Percentiles rank a stretch among this genome's conserved stretches.
These are phyloP conservation scores for Inga laurina DNA, from an alignment of 306 rosid genomes.

Conservation along the genomic window DNA sequence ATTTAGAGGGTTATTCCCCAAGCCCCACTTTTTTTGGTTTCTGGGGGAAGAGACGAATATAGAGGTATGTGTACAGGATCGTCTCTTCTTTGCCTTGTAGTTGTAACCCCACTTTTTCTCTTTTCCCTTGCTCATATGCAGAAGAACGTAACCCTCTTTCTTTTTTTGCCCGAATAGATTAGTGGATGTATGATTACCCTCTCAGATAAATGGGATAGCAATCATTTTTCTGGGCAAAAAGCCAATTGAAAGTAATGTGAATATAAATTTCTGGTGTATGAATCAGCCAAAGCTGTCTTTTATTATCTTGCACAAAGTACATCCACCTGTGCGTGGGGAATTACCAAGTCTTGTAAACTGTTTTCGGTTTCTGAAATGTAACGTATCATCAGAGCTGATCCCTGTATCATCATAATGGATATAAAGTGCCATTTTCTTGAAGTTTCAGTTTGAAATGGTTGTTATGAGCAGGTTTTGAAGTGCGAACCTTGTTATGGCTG, in stretches of 20 bases:
- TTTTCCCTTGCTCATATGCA: conserved; percentile 41
- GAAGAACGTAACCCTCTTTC: conserved; percentile 43
- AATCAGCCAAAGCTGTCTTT: conserved; percentile 39
- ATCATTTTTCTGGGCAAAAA: conserved; percentile 74
- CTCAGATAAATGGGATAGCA: conserved; percentile 59
- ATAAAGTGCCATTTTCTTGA: conserved; percentile 2
- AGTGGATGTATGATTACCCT: conserved; percentile 77
- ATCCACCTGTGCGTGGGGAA: conserved; percentile 42
- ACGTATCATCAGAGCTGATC: conserved; percentile 28
- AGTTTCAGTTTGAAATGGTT: conserved; percentile 9
- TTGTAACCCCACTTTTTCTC: conserved; percentile 2
- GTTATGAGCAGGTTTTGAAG: background rate
- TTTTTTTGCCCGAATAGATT: conserved; percentile 56
- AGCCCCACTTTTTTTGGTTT: conserved; percentile 9
- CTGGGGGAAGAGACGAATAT: conserved; percentile 72
- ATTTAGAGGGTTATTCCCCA: conserved; percentile 44
- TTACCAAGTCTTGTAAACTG: conserved; percentile 37
- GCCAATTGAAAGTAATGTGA: conserved; percentile 82
- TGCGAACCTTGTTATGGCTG: background rate
- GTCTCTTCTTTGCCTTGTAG: conserved; percentile 61
- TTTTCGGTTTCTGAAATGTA: conserved; percentile 45
- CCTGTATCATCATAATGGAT: conserved; percentile 14
- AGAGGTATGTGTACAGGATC: conserved; percentile 95
- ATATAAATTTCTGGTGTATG: conserved; percentile 65
- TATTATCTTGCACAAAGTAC: conserved; percentile 30